These are phyloP conservation scores for Tolypocladium inflatum DNA, from an alignment of 2,329 filamentous ascomycete species.

Conservation along the genomic window DNA sequence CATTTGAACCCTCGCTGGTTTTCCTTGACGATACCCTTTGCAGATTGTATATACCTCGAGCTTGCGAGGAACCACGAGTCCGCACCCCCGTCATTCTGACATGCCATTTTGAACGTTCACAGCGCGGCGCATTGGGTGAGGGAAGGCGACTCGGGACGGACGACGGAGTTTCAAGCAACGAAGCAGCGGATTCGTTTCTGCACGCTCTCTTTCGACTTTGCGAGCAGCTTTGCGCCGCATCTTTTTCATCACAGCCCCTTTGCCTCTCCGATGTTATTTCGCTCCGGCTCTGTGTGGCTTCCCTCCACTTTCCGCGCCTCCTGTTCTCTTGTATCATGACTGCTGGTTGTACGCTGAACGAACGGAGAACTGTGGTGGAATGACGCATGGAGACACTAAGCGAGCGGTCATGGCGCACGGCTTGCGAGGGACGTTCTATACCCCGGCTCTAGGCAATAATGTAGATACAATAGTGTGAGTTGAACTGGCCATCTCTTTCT, in stretches of 20 bases:
- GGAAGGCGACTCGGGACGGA: background rate
- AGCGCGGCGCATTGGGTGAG: conserved; percentile 11
- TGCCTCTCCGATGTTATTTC: background rate
- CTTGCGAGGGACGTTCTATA: background rate
- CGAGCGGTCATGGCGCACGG: background rate
- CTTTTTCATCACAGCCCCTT: background rate
- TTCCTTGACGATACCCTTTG: background rate
- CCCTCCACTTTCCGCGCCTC: background rate
- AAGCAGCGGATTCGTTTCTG: background rate
- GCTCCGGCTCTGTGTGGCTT: background rate
- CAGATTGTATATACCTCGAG: background rate
- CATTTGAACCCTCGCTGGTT: background rate
- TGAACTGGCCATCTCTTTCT: background rate
- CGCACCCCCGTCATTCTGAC: background rate
- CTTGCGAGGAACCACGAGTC: background rate
- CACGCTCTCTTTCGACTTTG: background rate
- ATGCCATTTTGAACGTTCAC: conserved; percentile 5
- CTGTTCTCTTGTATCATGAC: background rate
- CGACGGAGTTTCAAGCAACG: background rate
- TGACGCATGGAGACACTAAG: background rate
- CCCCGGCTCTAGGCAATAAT: background rate
- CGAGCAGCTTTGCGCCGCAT: background rate
- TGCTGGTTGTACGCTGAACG: background rate
- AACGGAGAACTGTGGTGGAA: background rate
- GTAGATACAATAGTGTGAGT: background rate